Percentiles rank a stretch among this genome's conserved stretches.
These are phyloP conservation scores for Nitzschia sp. DNA, from an alignment of 108 stramenopile species.

Conservation along the genomic window DNA sequence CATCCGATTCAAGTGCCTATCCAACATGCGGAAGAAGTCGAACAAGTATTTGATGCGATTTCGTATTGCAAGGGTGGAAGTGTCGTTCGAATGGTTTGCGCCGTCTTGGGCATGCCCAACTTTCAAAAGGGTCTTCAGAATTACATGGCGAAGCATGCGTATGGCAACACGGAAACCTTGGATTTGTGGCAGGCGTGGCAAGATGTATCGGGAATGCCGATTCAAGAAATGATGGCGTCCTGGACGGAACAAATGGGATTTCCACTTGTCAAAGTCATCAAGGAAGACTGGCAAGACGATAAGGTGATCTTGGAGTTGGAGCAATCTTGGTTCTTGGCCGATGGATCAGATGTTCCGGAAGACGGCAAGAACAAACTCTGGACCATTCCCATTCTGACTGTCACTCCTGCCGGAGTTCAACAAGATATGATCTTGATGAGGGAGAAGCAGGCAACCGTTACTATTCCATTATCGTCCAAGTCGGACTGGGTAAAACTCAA, in stretches of 20 bases:
- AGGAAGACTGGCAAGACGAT: constrained; percentile 71
- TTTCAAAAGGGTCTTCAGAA: constrained; percentile 73
- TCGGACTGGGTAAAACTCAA: constrained; percentile 94
- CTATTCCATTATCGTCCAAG: constrained; percentile 56
- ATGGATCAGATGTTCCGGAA: constrained; percentile 69
- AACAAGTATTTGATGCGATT: constrained; percentile 98
- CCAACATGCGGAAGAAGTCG: constrained; percentile 93
- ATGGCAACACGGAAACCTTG: constrained; percentile 88
- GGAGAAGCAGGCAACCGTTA: constrained; percentile 76
- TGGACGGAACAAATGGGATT: constrained; percentile 98
- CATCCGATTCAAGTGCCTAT: constrained; percentile 97
- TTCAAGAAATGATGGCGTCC: constrained; percentile 86
- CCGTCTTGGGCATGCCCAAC: constrained; percentile 86
- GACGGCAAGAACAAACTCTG: constrained; percentile 83
- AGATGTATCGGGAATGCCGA: constrained; percentile 84
- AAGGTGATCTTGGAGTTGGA: constrained; percentile 76
- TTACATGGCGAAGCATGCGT: constrained; percentile 91
- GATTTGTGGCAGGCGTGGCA: constrained; percentile 97
- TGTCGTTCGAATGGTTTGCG: constrained; percentile 91
- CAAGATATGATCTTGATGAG: constrained; percentile 86
- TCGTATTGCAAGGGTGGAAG: constrained; percentile 84
- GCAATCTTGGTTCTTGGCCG: constrained; percentile 91
- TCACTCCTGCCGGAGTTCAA: constrained; percentile 66
- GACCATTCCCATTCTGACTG: constrained; percentile 92
- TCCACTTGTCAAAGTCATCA: constrained; percentile 76